These are phyloP conservation scores for Thalassiosira hispida DNA, from an alignment of 352 stramenopile genomes.

Conservation along the genomic window DNA sequence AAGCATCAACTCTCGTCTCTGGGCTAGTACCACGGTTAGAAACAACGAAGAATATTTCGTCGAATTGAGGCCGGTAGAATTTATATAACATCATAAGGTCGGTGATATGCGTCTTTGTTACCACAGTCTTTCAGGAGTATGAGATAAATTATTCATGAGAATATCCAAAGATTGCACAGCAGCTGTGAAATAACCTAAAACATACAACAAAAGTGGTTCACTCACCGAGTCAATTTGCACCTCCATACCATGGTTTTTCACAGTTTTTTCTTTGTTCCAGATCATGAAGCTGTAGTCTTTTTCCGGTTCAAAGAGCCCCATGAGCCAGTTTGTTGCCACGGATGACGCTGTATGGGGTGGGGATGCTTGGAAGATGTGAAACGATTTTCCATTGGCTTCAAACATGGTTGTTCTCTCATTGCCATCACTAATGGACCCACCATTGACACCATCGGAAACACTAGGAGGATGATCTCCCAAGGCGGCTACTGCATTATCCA, in stretches of 20 bases:
- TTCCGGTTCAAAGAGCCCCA: slow-evolving; percentile 51
- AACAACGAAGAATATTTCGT: slow-evolving; percentile 56
- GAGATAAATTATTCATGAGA: background rate
- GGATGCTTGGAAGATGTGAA: slow-evolving; percentile 47
- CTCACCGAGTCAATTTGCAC: slow-evolving; percentile 37
- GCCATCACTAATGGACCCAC: background rate
- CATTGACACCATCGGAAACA: background rate
- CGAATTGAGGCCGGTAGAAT: slow-evolving; percentile 30
- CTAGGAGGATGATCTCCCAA: background rate
- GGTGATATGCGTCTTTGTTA: slow-evolving; percentile 49
- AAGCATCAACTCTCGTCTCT: slow-evolving; percentile 42
- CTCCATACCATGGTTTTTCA: slow-evolving; percentile 36
- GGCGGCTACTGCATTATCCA: slow-evolving; percentile 24
- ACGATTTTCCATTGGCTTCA: slow-evolving; percentile 47
- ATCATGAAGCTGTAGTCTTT: slow-evolving; percentile 55
- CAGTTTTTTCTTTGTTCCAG: slow-evolving; percentile 26
- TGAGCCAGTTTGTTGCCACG: slow-evolving; percentile 44
- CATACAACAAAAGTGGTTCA: background rate
- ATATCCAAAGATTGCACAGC: slow-evolving; percentile 1
- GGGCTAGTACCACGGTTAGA: slow-evolving; percentile 28
- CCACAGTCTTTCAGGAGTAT: slow-evolving; percentile 18
- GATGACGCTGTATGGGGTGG: slow-evolving; percentile 25
- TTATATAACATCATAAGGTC: slow-evolving; percentile 54
- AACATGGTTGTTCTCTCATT: background rate
- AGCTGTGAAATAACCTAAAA: background rate